Base-by-base conservation (phyloP, 192 early-diverging fungal species). In the Podila epicladia region DNA sequence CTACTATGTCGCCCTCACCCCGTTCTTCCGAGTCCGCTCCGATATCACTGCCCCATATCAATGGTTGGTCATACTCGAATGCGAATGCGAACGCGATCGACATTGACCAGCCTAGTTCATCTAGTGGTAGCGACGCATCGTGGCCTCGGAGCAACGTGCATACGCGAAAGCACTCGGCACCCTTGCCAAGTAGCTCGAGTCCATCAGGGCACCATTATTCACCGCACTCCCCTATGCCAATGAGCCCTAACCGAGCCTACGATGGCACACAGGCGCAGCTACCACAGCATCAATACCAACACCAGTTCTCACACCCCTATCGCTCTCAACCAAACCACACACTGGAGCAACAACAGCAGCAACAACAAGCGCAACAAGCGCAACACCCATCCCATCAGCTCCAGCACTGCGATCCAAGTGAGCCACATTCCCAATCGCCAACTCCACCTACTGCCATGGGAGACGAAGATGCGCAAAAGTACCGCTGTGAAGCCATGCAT, bases 401-500 rank as follows among this genome's bases (percentile, higher is more conserved):
- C 9, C 26, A 26, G 26, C 3, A 15, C 29, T 32, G 20, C 59
- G 41, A 28, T 32, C 31, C 59, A 61, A 7, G 19, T 11, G 41
- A 45, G 5, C 19, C 59, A 33, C 31, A 61, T 32, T 19, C 28
- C 9, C 59, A 61, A 13, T 31, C 31, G 9, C 59, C 26, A 11
- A 19, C 59, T 7, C 19, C 11, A 5, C 31, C 59, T 9, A 5
- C 9, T 9, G 17, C 59, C 5, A 33, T 32, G 28, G 20, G 28
- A 19, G 31, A 28, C 12, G 26, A 28, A 0, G 28, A 28, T 11
- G 17, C 59, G 15, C 35, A 38, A 12, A 65, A 79, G 2, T 69
- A 72, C 31, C 55, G 65, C n/a, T 79, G 76, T 29, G 76, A 79
- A 2, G 76, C 70, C 4, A 79, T 72, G 76, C 35, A 33, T 5